phyloP scores from a whole-genome alignment of 2,329 filamentous ascomycete species.

The Elsinoe perseae region DNA sequence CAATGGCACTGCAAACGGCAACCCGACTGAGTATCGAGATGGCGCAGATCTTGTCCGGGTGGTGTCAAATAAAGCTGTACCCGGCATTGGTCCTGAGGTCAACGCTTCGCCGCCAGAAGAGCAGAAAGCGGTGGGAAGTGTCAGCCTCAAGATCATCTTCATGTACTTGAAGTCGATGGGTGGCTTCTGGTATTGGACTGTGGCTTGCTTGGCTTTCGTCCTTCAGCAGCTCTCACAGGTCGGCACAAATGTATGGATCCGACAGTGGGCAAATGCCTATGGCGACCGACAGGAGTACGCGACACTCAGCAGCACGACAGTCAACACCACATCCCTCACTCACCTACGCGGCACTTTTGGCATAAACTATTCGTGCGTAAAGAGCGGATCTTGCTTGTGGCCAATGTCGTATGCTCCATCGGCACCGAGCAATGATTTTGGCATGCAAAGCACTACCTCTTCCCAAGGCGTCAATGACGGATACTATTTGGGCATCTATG shows the following conservation, averaged over 20 bases:
- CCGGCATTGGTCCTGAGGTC: conserved; percentile 30
- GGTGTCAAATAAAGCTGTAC: conserved; percentile 31
- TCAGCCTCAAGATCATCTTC: conserved; percentile 78
- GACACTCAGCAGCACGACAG: conserved; percentile 22
- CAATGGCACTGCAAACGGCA: conserved; percentile 35
- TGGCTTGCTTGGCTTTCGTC: conserved; percentile 66
- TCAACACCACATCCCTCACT: conserved; percentile 25
- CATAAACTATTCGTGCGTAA: conserved; percentile 41
- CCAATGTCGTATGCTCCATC: conserved; percentile 28
- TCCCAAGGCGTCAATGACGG: conserved; percentile 55
- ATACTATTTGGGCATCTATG: conserved; percentile 82
- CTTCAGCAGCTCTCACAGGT: conserved; percentile 79
- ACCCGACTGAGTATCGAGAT: conserved; percentile 21
- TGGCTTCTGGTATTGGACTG: conserved; percentile 89
- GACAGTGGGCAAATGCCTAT: conserved; percentile 91
- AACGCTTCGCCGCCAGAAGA: conserved; percentile 46
- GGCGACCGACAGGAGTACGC: conserved; percentile 38
- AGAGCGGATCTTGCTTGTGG: conserved; percentile 46
- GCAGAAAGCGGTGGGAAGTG: conserved; percentile 72
- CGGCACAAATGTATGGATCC: conserved; percentile 88
- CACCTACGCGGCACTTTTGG: conserved; percentile 33
- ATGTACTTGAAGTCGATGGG: conserved; percentile 89
- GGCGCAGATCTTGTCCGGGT: conserved; percentile 43
- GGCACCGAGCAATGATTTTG: conserved; percentile 12
- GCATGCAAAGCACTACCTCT: conserved; percentile 7